Evolutionary conservation across 352 stramenopile genomes (phyloP).

Genomic region (Pythium guiyangense): DNA sequence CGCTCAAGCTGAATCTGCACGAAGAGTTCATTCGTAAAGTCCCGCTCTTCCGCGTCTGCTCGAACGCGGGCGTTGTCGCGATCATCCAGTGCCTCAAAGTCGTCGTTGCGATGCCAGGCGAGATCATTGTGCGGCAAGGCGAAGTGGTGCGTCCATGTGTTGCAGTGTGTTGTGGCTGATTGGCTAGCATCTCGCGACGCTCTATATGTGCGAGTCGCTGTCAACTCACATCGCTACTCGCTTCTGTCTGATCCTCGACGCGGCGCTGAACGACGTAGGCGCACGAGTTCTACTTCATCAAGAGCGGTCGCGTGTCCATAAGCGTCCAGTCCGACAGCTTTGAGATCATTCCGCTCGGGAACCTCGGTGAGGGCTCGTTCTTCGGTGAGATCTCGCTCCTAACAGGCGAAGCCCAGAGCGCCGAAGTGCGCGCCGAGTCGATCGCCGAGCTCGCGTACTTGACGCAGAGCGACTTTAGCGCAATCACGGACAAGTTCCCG

Average conservation of each 20-base stretch:
- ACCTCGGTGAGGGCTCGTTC: constrained; percentile 67
- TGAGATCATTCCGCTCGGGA: constrained; percentile 45
- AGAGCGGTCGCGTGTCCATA: constrained; percentile 51
- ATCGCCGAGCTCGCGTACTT: constrained; percentile 67
- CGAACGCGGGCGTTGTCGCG: constrained; percentile 60
- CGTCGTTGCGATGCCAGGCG: constrained; percentile 62
- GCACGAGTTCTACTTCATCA: constrained; percentile 76
- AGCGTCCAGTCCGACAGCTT: constrained; percentile 23
- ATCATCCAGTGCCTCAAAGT: constrained; percentile 66
- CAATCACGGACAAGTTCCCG: constrained; percentile 59
- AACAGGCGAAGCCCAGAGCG: constrained; percentile 39
- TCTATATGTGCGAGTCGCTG: too few species aligned
- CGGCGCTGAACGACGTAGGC: too few species aligned
- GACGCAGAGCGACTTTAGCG: constrained; percentile 47
- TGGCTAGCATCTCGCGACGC: too few species aligned
- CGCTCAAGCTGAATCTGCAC: constrained; percentile 63
- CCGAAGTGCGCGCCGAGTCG: constrained; percentile 55
- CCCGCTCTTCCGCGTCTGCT: constrained; percentile 63
- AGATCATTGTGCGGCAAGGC: constrained; percentile 59
- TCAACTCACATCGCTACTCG: too few species aligned
- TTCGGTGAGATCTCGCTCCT: constrained; percentile 66
- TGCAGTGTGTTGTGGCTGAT: too few species aligned
- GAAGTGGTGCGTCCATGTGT: constrained; percentile 32
- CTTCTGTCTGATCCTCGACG: too few species aligned
- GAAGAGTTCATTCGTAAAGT: constrained; percentile 71